These are phyloP conservation scores for Endotrypanum monterogeii DNA, from an alignment of 208 protist species.

Conservation along the genomic window DNA sequence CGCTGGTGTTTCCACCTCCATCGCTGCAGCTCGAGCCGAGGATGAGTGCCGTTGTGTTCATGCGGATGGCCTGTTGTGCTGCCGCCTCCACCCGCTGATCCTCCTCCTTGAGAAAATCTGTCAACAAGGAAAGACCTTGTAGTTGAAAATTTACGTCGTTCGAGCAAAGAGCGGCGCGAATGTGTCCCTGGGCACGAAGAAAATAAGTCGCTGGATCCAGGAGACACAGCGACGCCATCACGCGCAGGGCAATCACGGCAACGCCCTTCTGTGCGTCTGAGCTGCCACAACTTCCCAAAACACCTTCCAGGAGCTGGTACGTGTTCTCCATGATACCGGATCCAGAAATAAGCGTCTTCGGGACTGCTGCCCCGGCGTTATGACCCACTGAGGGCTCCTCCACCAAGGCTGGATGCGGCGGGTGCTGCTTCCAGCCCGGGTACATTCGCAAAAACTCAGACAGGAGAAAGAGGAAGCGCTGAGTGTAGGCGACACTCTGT, in stretches of 20 bases:
- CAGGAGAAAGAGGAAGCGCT: slow-evolving; percentile 89
- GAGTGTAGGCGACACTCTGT: slow-evolving; percentile 66
- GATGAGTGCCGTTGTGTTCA: slow-evolving; percentile 29
- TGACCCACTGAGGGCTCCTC: slow-evolving; percentile 20
- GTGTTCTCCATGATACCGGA: slow-evolving; percentile 72
- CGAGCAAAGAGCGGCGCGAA: slow-evolving; percentile 46
- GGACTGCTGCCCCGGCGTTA: slow-evolving; percentile 17
- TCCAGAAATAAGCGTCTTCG: slow-evolving; percentile 58
- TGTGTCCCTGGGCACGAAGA: slow-evolving; percentile 43
- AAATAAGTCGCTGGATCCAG: slow-evolving; percentile 77
- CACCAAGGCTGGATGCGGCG: slow-evolving; percentile 27
- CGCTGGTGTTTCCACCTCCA: neutral
- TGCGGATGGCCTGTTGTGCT: slow-evolving; percentile 27
- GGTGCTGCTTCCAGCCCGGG: slow-evolving; percentile 64
- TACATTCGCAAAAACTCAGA: slow-evolving; percentile 84
- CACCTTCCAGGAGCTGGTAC: slow-evolving; percentile 54
- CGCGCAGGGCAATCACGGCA: slow-evolving; percentile 65
- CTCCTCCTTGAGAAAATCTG: slow-evolving; percentile 85
- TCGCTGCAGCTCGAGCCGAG: slow-evolving; percentile 5
- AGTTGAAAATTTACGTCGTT: slow-evolving; percentile 45
- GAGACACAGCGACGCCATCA: slow-evolving; percentile 81
- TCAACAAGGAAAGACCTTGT: slow-evolving; percentile 77
- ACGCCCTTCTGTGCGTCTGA: slow-evolving; percentile 29
- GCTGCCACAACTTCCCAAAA: slow-evolving; percentile 38
- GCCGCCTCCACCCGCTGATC: slow-evolving; percentile 69